phyloP scores from a whole-genome alignment of 2,329 filamentous ascomycete genomes.

The Venturia aucupariae region DNA sequence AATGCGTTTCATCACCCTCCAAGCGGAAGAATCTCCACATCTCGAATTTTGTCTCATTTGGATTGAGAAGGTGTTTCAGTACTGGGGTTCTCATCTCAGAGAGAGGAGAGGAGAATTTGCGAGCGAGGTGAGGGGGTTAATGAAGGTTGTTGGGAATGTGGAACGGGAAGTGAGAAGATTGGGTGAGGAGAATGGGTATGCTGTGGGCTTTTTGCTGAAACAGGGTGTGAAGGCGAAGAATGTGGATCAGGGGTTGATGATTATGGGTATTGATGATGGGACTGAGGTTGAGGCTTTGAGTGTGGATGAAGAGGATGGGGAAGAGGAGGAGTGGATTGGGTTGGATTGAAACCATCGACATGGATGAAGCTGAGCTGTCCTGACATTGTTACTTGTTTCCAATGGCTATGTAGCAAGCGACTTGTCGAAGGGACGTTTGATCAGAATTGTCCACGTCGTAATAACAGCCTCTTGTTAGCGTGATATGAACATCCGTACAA shows the following conservation, averaged over 20 bases:
- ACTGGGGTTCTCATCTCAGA: constrained; percentile 77
- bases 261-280: constrained; percentile 8
- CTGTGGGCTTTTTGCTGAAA: constrained; percentile 70
- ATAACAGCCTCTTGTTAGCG: too few species aligned
- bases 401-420: too few species aligned
- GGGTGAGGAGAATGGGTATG: constrained; percentile 81
- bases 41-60: constrained; percentile 91
- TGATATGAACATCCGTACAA: too few species aligned
- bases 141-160: constrained; percentile 71
- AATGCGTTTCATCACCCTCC: constrained; percentile 76
- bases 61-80: constrained; percentile 73
- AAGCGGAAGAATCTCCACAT: constrained; percentile 84
- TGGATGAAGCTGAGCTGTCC: too few species aligned
- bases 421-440: too few species aligned
- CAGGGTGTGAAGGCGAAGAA: constrained; percentile 31
- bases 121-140: constrained; percentile 73
- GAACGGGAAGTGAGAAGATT: constrained; percentile 72
- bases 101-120: constrained; percentile 72
- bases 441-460: too few species aligned
- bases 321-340: constrained; percentile 14
- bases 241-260: background rate
- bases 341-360: background rate
- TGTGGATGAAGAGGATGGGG: background rate
- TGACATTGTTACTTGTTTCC: too few species aligned
- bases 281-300: background rate